phyloP scores from a whole-genome alignment of 2,329 filamentous ascomycete species.

The Sordariomycetes sp. region DNA sequence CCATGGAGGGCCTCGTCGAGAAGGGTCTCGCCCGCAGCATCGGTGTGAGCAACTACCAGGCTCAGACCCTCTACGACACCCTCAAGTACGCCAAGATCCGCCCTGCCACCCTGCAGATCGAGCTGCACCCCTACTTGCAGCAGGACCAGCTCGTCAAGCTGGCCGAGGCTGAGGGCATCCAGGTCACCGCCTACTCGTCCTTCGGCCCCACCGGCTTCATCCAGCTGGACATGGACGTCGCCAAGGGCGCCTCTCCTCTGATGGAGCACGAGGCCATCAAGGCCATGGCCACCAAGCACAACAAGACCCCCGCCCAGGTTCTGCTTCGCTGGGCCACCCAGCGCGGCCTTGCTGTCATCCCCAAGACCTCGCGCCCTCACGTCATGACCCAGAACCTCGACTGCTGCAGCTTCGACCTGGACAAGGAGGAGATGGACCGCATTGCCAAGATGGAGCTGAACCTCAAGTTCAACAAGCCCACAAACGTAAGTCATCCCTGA shows the following conservation, averaged over 20 bases:
- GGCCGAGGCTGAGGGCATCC: constrained; percentile 60
- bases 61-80: constrained; percentile 67
- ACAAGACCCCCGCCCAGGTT: constrained; percentile 69
- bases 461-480: constrained; percentile 70
- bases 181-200: constrained; percentile 74
- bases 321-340: constrained; percentile 84
- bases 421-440: constrained; percentile 53
- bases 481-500: constrained; percentile 45
- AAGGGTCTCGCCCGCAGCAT: constrained; percentile 62
- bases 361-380: constrained; percentile 54
- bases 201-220: constrained; percentile 74
- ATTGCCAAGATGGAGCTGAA: constrained; percentile 57
- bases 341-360: constrained; percentile 71
- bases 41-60: constrained; percentile 78
- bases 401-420: constrained; percentile 56
- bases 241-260: constrained; percentile 53
- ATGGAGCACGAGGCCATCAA: constrained; percentile 62
- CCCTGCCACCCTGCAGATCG: constrained; percentile 74
- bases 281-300: constrained; percentile 57
- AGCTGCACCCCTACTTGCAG: constrained; percentile 83
- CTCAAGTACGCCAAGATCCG: constrained; percentile 67
- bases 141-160: constrained; percentile 64
- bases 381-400: constrained; percentile 58
- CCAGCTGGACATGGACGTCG: constrained; percentile 59
- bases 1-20: constrained; percentile 68